phyloP scores from a whole-genome alignment of 2,329 filamentous ascomycete genomes.

The Shiraia bambusicola region DNA sequence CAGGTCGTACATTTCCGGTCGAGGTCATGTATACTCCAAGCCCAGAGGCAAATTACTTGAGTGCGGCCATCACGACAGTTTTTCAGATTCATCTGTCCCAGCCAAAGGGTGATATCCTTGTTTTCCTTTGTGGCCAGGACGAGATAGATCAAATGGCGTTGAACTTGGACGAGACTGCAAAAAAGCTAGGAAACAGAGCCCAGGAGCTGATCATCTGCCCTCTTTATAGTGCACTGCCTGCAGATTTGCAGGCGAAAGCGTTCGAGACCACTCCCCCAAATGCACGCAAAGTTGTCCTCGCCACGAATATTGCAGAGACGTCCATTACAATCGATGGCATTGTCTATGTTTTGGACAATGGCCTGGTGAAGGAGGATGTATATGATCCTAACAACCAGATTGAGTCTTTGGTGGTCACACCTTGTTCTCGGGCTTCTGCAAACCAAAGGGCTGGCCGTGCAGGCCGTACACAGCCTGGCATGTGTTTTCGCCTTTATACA shows the following conservation, averaged over 20 bases:
- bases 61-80: constrained; percentile 86
- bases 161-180: constrained; percentile 79
- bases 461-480: constrained; percentile 86
- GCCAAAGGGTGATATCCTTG: constrained; percentile 75
- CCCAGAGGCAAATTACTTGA: constrained; percentile 91
- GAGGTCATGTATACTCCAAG: constrained; percentile 88
- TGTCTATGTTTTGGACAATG: constrained; percentile 92
- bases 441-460: constrained; percentile 92
- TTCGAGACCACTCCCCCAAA: constrained; percentile 89
- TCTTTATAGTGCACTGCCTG: constrained; percentile 91
- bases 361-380: constrained; percentile 92
- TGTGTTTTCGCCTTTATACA: constrained; percentile 91
- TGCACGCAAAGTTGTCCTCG: constrained; percentile 86
- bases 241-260: constrained; percentile 87
- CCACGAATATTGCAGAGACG: constrained; percentile 97
- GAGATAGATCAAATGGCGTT: constrained; percentile 89
- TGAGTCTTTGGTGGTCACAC: constrained; percentile 87
- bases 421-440: constrained; percentile 86
- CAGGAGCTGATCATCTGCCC: constrained; percentile 88
- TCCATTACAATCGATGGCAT: constrained; percentile 95
- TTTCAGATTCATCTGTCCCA: constrained; percentile 94
- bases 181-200: constrained; percentile 81
- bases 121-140: constrained; percentile 94
- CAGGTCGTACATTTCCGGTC: constrained; percentile 83
- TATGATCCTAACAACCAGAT: constrained; percentile 91